Evolutionary conservation across 805 yeast genomes (phyloP).

Genomic region (Yarrowia bubula): DNA sequence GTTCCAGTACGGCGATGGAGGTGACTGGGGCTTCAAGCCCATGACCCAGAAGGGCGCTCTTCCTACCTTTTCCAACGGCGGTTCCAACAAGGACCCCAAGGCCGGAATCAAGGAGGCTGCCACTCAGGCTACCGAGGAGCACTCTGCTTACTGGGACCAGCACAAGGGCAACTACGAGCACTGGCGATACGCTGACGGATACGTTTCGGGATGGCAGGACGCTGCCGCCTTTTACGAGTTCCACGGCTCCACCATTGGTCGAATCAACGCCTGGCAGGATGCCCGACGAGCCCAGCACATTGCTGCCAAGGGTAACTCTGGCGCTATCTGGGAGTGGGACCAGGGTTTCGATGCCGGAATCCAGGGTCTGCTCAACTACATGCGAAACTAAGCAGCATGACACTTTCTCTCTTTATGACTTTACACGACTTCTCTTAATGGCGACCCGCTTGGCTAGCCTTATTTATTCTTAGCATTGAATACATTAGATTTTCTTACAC

Average conservation of each 20-base stretch:
- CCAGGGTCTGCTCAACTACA: slow-evolving; percentile 39
- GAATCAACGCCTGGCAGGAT: slow-evolving; percentile 64
- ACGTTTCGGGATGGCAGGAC: slow-evolving; percentile 72
- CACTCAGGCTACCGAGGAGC: slow-evolving; percentile 45
- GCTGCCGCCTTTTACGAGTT: slow-evolving; percentile 64
- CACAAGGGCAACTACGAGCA: slow-evolving; percentile 69
- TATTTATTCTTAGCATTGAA: slow-evolving; percentile 20
- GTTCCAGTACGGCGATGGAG: slow-evolving; percentile 86
- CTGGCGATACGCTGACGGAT: slow-evolving; percentile 78
- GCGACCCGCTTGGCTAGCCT: not conserved
- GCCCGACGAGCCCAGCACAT: slow-evolving; percentile 65
- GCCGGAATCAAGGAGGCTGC: slow-evolving; percentile 43
- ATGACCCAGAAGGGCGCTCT: slow-evolving; percentile 66
- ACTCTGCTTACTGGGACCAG: slow-evolving; percentile 68
- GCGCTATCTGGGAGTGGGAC: slow-evolving; percentile 81
- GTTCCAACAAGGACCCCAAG: slow-evolving; percentile 31
- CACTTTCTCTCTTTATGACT: not conserved
- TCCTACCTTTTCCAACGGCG: slow-evolving; percentile 39
- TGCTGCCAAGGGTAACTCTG: slow-evolving; percentile 51
- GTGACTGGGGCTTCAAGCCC: slow-evolving; percentile 91
- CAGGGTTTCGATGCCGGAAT: slow-evolving; percentile 76
- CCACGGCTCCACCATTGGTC: slow-evolving; percentile 70
- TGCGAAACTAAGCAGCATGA: not conserved
- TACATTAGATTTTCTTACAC: not conserved
- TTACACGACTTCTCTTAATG: not conserved